Percentiles rank a stretch among this genome's conserved stretches.
These are phyloP conservation scores for Rosa rugosa DNA, from an alignment of 306 rosid genomes.

Conservation along the genomic window DNA sequence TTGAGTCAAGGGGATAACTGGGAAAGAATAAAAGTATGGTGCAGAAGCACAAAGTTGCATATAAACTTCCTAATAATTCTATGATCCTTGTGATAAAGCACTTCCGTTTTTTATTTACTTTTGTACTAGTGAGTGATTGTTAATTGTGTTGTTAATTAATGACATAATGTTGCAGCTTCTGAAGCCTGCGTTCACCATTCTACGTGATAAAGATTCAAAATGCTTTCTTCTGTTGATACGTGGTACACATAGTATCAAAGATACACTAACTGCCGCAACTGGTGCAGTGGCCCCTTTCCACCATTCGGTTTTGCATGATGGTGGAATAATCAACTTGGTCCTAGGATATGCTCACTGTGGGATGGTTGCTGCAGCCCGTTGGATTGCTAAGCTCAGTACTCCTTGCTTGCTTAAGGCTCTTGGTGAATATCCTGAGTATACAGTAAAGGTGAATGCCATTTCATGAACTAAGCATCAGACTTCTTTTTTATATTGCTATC, in stretches of 20 bases:
- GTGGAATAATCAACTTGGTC: conserved; percentile 91
- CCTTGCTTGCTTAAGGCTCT: conserved; percentile 81
- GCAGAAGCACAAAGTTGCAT: neutral
- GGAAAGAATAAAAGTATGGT: neutral
- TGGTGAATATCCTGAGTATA: conserved; percentile 73
- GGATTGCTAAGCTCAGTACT: conserved; percentile 94
- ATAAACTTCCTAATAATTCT: neutral
- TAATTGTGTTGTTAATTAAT: conserved; percentile 25
- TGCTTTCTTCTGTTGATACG: conserved; percentile 93
- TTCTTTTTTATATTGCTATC: neutral
- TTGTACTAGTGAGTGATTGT: conserved; percentile 7
- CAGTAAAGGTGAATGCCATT: conserved; percentile 54
- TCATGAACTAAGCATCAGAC: neutral
- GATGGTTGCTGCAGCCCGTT: conserved; percentile 99
- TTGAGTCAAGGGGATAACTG: neutral
- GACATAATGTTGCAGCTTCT: conserved; percentile 59
- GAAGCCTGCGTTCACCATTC: conserved; percentile 94
- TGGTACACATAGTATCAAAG: conserved; percentile 98
- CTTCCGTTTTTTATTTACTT: conserved; percentile 9
- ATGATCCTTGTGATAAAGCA: neutral
- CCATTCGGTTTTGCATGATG: conserved; percentile 87
- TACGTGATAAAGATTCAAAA: conserved; percentile 64
- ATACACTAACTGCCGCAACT: conserved; percentile 93
- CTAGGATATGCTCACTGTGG: conserved; percentile 98
- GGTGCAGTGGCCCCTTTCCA: conserved; percentile 97